Conservation (phyloP, 2,329 filamentous ascomycete genomes). For the Xylaria sp. region DNA sequence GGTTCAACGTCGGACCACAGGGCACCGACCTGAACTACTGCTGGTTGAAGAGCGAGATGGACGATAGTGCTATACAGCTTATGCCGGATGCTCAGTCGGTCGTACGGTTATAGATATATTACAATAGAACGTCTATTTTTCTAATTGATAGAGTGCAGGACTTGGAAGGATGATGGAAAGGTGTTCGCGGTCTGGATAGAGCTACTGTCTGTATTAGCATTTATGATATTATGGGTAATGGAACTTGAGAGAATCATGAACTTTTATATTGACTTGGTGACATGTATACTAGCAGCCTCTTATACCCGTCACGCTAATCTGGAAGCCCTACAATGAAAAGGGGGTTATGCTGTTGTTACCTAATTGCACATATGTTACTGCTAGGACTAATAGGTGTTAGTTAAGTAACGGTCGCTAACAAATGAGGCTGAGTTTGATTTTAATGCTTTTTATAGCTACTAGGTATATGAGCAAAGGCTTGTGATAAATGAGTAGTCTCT, state of each 20-base stretch:
- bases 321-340: neutral
- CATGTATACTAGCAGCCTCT: neutral
- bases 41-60: constrained; percentile 44
- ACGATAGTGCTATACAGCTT: constrained; percentile 28
- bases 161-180: neutral
- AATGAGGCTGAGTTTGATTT: too few species aligned
- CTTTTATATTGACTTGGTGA: neutral
- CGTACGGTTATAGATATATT: constrained; percentile 34
- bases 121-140: constrained; percentile 1
- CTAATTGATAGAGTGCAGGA: neutral
- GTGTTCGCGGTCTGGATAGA: neutral
- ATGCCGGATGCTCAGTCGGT: constrained; percentile 43
- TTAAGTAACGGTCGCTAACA: neutral
- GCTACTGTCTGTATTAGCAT: neutral
- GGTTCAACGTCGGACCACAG: constrained; percentile 45
- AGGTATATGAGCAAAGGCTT: too few species aligned
- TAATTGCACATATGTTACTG: too few species aligned
- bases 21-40: constrained; percentile 47
- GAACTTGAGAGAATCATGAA: neutral
- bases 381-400: too few species aligned
- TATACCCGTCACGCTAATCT: neutral
- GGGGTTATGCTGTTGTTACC: too few species aligned
- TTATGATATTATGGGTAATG: constrained; percentile 6
- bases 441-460: too few species aligned
- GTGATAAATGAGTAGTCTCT: too few species aligned